These are phyloP conservation scores for Cadophora luteo-olivacea DNA, from an alignment of 2,329 filamentous ascomycete species.

Conservation along the genomic window DNA sequence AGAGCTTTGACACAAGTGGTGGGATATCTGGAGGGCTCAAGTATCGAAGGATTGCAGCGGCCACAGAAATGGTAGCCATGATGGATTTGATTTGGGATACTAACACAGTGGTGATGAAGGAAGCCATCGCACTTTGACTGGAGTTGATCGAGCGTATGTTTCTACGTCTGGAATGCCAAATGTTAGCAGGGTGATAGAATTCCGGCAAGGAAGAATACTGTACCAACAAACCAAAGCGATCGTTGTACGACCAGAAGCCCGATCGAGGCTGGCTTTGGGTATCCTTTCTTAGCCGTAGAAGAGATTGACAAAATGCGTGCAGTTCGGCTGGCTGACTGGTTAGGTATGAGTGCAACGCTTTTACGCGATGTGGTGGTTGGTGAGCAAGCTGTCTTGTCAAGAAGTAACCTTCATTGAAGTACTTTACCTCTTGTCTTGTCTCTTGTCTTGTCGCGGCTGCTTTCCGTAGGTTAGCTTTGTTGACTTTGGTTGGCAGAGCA, in stretches of 20 bases:
- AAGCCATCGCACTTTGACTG: slow-evolving; percentile 63
- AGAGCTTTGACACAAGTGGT: slow-evolving; percentile 39
- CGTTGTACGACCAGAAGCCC: background rate
- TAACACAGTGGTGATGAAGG: slow-evolving; percentile 83
- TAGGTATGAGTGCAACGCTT: background rate
- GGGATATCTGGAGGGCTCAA: slow-evolving; percentile 33
- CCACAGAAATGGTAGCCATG: slow-evolving; percentile 41
- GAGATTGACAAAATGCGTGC: background rate
- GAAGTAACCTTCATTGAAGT: too few species aligned
- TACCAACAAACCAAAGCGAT: slow-evolving; percentile 1
- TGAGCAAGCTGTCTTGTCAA: background rate
- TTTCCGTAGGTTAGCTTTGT: slow-evolving; percentile 13
- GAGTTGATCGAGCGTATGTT: slow-evolving; percentile 1
- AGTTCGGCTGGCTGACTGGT: background rate
- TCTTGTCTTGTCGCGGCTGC: background rate
- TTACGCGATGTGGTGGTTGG: background rate
- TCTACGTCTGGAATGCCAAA: slow-evolving; percentile 35
- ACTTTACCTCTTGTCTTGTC: too few species aligned
- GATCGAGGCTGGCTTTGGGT: background rate
- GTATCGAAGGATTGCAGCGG: slow-evolving; percentile 45
- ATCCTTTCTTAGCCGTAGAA: background rate
- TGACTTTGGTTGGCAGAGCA: slow-evolving; percentile 21
- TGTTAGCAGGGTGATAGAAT: slow-evolving; percentile 40
- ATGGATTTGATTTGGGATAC: slow-evolving; percentile 51
- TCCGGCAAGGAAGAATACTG: background rate